These are phyloP conservation scores for Moricandia arvensis DNA, from an alignment of 345 rosid species.

Conservation along the genomic window DNA sequence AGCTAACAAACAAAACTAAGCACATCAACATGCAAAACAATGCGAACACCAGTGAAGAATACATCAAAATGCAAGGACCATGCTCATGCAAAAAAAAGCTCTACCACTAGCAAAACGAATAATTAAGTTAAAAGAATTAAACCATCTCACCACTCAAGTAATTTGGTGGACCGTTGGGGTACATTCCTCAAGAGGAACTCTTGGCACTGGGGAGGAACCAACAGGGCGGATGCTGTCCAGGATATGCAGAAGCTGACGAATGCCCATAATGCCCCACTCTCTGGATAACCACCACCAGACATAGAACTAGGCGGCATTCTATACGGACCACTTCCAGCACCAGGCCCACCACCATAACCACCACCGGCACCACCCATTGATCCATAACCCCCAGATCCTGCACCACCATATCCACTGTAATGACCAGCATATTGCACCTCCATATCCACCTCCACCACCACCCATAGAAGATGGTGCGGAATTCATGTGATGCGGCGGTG, in stretches of 20 bases:
- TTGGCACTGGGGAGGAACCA: constrained; percentile 64
- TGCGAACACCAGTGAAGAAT: not conserved
- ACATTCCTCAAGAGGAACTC: constrained; percentile 65
- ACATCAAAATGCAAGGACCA: not conserved
- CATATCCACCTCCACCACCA: constrained; percentile 47
- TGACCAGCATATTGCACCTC: constrained; percentile 45
- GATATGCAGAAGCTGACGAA: constrained; percentile 47
- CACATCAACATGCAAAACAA: not conserved
- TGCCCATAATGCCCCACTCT: constrained; percentile 52
- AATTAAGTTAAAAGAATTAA: not conserved
- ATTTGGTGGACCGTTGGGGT: constrained; percentile 63
- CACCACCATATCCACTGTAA: constrained; percentile 60
- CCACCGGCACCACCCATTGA: constrained; percentile 28
- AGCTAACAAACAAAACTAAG: constrained; percentile 1
- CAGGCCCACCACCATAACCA: constrained; percentile 34
- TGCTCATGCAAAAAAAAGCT: not conserved
- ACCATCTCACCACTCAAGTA: constrained; percentile 54
- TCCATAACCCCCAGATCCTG: constrained; percentile 53
- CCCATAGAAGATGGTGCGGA: constrained; percentile 46
- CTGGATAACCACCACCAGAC: constrained; percentile 64
- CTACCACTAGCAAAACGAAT: not conserved
- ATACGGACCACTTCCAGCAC: constrained; percentile 48
- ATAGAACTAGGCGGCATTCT: constrained; percentile 52
- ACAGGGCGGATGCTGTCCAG: constrained; percentile 53
- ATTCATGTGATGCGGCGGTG: constrained; percentile 51